Evolutionary conservation across 345 rosid species (phyloP).

Genomic region (Schrenkiella parvula): DNA sequence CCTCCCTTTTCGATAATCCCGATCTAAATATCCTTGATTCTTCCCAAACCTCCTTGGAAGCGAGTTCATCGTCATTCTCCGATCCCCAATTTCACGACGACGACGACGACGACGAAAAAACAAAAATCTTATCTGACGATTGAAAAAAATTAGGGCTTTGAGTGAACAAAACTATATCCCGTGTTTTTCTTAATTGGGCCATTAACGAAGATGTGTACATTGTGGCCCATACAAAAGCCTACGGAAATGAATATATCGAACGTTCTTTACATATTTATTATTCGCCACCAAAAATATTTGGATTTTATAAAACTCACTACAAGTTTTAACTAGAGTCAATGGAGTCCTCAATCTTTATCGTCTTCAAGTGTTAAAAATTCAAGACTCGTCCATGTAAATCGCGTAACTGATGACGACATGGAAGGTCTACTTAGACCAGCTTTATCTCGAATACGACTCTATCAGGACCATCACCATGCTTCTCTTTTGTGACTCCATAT

Average conservation of each 20-base stretch:
- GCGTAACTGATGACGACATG: constrained; percentile 70
- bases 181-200: neutral
- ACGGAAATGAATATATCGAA: neutral
- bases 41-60: constrained; percentile 60
- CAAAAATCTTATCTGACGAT: neutral
- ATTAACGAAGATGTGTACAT: neutral
- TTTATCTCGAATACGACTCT: constrained; percentile 86
- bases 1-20: constrained; percentile 45
- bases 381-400: constrained; percentile 51
- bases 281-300: neutral
- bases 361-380: constrained; percentile 27
- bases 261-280: neutral
- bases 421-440: constrained; percentile 69
- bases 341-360: constrained; percentile 21
- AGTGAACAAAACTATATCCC: neutral
- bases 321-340: constrained; percentile 1
- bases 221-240: neutral
- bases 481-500: neutral
- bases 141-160: constrained; percentile 4
- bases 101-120: neutral
- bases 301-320: neutral
- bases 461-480: constrained; percentile 77
- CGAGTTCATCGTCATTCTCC: constrained; percentile 35
- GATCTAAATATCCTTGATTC: constrained; percentile 43
- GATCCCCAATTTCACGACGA: neutral